Evolutionary conservation across 1,284 basidiomycete species (phyloP), one percentile per base, ranked within the genome.

Genomic region (Exobasidium rhododendri): DNA sequence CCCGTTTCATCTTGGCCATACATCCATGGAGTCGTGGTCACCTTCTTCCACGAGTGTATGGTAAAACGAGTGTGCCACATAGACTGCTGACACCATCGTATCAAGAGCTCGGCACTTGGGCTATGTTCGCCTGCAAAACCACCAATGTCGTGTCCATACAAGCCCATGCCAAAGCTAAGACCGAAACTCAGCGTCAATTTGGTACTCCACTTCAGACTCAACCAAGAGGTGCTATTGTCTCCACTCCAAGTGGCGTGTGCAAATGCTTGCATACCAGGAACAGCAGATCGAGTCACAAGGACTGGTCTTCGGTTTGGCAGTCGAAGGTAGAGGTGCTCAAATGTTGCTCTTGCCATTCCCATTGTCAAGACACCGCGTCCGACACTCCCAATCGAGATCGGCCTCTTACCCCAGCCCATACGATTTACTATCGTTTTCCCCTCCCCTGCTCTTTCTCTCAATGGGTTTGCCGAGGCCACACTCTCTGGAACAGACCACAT

Each of bases 1-100:
- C 56, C 56, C 7, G 49, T 65, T 17, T 53, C 51, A 11, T 29
- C 26, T 14, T 54, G 11, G 1, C 61, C 51, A 56, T 69, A 68
- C 67, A 68, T 68, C 63, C 63, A 68, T 10, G 68, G 47, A 22
- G 67, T 68, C 13, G 67, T 68, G 17, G 67, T 69, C 11, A 69
- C 46, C 30, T 62, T 40, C 28, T 68, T 68, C 67, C 67, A 68
- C 14, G 50, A 56, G 49, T 68, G 67, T 32, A 68, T 62, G 10
- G 67, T 68, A 52, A 68, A 68, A 7, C 67, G 22, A 4, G 67
- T 63, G 46, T 69, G 66, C 55, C 52, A 69, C 1, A 53, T 52
- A 11, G 65, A 49, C 44, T 66, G 65, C 45, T 68, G 67, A 52
- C 67, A 68, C 67, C 67, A 68, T 2, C 67, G 35, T 6, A 68